These are phyloP conservation scores for Xylaria venustula DNA, from an alignment of 495 filamentous ascomycete species.

Conservation along the genomic window DNA sequence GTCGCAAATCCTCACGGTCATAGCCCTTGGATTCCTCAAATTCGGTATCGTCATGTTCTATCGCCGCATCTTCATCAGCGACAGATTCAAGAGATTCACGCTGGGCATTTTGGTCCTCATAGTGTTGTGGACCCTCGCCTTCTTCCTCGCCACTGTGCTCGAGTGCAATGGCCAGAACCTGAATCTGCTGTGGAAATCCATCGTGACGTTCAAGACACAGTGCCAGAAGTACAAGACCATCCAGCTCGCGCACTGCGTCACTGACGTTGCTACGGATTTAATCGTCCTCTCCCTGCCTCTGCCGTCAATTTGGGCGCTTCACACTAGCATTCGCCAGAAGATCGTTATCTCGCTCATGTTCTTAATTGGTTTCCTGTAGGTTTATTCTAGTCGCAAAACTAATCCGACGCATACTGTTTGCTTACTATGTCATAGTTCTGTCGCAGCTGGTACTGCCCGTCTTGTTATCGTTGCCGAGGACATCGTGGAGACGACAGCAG, in stretches of 20 bases:
- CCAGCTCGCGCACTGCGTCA: constrained; percentile 9
- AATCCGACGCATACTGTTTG: too few species aligned
- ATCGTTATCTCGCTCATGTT: too few species aligned
- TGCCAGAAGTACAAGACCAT: constrained; percentile 14
- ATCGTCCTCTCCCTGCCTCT: constrained; percentile 14
- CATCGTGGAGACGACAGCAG: constrained; percentile 10
- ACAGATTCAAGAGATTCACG: background rate
- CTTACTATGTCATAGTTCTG: background rate
- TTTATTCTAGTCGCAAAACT: too few species aligned
- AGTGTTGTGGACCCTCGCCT: background rate
- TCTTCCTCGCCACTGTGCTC: constrained; percentile 3
- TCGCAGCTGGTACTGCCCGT: constrained; percentile 11
- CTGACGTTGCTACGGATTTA: constrained; percentile 14
- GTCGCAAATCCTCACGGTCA: background rate
- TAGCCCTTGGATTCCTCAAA: background rate
- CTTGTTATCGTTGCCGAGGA: constrained; percentile 14
- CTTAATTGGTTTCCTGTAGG: too few species aligned
- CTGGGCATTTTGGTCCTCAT: background rate
- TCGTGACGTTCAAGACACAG: constrained; percentile 4
- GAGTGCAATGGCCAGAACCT: background rate
- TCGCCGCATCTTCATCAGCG: constrained; percentile 5
- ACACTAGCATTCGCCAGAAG: too few species aligned
- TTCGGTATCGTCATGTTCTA: background rate
- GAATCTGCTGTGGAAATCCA: background rate
- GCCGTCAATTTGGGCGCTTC: background rate